These are phyloP conservation scores for Mycocentrospora acerina DNA, from an alignment of 2,329 filamentous ascomycete genomes.

Conservation along the genomic window DNA sequence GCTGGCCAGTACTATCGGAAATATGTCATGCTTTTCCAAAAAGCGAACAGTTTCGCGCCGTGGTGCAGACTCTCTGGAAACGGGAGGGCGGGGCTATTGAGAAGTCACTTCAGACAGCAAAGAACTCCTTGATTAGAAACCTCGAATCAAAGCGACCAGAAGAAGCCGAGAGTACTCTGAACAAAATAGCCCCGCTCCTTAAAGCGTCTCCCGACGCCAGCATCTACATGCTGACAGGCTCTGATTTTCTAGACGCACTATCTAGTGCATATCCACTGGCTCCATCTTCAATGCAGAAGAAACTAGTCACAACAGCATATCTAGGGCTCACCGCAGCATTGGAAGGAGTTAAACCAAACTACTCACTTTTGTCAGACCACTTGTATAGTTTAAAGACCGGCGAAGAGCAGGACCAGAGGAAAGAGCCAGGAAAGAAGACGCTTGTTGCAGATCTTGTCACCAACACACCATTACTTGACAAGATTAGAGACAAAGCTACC, in stretches of 20 bases:
- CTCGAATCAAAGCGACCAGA: constrained; percentile 65
- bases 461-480: constrained; percentile 71
- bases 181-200: constrained; percentile 64
- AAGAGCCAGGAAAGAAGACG: constrained; percentile 50
- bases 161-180: constrained; percentile 57
- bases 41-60: constrained; percentile 55
- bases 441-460: constrained; percentile 82
- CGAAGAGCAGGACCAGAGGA: constrained; percentile 61
- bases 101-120: constrained; percentile 59
- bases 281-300: constrained; percentile 63
- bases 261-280: constrained; percentile 65
- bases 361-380: constrained; percentile 77
- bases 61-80: constrained; percentile 56
- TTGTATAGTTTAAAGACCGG: constrained; percentile 76
- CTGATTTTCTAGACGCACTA: constrained; percentile 82
- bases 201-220: constrained; percentile 60
- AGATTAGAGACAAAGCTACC: constrained; percentile 58
- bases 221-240: constrained; percentile 73
- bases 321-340: constrained; percentile 72
- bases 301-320: constrained; percentile 72
- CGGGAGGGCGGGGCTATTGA: constrained; percentile 55
- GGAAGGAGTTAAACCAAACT: constrained; percentile 66
- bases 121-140: constrained; percentile 61
- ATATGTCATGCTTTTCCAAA: constrained; percentile 68
- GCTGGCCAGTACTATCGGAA: constrained; percentile 69